Base-by-base conservation (phyloP, 352 stramenopile species). In the Aphanomyces stellatus region DNA sequence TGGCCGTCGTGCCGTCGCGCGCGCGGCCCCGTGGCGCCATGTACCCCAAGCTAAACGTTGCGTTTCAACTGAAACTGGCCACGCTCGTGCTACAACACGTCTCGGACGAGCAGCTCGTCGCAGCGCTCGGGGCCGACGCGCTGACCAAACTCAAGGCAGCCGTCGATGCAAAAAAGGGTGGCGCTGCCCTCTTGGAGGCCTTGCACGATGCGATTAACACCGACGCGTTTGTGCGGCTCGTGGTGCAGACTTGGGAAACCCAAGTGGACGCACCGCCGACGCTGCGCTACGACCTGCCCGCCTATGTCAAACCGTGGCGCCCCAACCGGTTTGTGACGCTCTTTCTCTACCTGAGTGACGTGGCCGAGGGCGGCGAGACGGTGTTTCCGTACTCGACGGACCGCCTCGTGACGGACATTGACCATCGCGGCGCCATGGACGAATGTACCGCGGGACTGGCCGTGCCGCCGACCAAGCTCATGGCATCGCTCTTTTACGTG, bases 301-400 rank as follows among this genome's bases (percentile, higher is more conserved):
- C n/a, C 1, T 27, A 63, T 13, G 19, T 85, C 28, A 81, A 83
- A 61, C 78, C 91, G 72, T 91, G 88, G 63, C 73, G 90, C 43
- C 85, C 85, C 37, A 98, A 99, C 81, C 86, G 96, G 13, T 98
- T 94, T 73, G 92, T 94, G 24, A 99, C 96, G 53, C 74, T 99
- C 5, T 98, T 98, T 70, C 82, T 98, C 53, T 99, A 99, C 76
- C 76, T 99, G 46, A 98, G 87, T 74, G 95, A 98, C 72, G 85
- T 98, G 55, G 88, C 85, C 60, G 91, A 97, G 67, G 96, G 96
- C 15, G 96, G 96, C 31, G 90, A 99, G 74, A 99, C 96, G 0
- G 91, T 98, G 24, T 99, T 99, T 77, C 95, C 83, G 17, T 87
- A 85, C 72, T 89, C 83, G 55, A 62, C 82, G 15, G 85, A 91